These are phyloP conservation scores for Dinochytrium kinnereticum DNA, from an alignment of 371 early-diverging fungal species.

Conservation along the genomic window DNA sequence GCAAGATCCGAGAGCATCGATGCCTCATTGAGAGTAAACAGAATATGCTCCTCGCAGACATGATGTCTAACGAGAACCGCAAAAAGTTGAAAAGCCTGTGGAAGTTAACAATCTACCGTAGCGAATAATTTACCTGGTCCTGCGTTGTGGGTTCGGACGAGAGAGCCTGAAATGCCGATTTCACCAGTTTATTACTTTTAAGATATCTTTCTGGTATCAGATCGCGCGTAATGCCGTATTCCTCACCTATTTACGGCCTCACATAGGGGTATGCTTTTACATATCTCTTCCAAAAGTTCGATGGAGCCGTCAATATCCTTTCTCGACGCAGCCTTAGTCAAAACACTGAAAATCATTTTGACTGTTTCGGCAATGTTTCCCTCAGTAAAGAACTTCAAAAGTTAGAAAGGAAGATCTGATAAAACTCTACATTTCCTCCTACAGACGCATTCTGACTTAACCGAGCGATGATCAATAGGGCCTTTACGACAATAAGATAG, in stretches of 20 bases:
- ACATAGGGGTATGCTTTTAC: background rate
- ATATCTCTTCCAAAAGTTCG: slow-evolving; percentile 7
- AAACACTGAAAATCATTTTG: slow-evolving; percentile 8
- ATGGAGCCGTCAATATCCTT: background rate
- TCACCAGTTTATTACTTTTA: background rate
- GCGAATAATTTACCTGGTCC: background rate
- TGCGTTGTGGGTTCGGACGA: background rate
- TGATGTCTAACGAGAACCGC: background rate
- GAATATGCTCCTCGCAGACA: background rate
- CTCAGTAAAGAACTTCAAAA: slow-evolving; percentile 2
- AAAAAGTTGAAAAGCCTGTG: background rate
- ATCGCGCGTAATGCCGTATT: background rate
- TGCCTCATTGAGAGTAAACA: background rate
- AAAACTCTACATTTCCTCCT: background rate
- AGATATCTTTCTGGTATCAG: background rate
- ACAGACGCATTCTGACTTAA: background rate
- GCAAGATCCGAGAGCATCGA: background rate
- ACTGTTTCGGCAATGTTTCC: background rate
- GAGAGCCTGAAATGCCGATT: background rate
- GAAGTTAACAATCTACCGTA: too few relatives aligned
- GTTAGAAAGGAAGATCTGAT: background rate
- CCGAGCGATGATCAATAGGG: background rate
- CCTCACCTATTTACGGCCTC: background rate
- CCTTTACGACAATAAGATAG: background rate
- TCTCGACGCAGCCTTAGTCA: background rate